Evolutionary conservation across 257 asterid genomes (phyloP), one percentile per base, ranked within the genome.

Genomic region (Plantago elongata): DNA sequence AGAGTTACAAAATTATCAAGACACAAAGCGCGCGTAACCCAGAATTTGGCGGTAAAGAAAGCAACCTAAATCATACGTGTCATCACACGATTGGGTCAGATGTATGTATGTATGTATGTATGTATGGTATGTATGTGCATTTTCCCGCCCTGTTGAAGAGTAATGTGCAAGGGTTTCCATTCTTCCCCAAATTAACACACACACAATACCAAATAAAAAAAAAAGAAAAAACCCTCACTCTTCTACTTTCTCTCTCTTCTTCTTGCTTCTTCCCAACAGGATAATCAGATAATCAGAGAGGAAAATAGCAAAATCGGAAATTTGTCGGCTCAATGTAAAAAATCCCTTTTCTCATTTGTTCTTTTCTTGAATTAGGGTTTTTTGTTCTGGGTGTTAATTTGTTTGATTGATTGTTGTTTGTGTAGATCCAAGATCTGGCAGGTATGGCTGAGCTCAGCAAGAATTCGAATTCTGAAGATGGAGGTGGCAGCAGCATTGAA

Each of bases 91-190:
- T 65, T 70, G 84, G 84, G 1, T 12, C 1, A 0, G 17, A 68
- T 70, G 72, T 56, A 66, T 67, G 69, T 18, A n/a, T 71, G 82
- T 81, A 76, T 75, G 73, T 76, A 76, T 73, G 81, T 16, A 62
- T 66, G 30, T 52, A 55, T 51, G 60, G 13, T 43, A 75, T 74
- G 65, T 27, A 74, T 67, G 75, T 44, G 49, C 54, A 27, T 76
- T 78, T 82, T 82, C 88, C 88, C 88, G 88, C 88, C 80, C 81
- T 22, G 62, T 13, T 40, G 8, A 51, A 3, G 51, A 17, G 18
- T 16, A 51, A 51, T 37, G 72, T 65, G 45, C 34, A 66, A 61
- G 68, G 77, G 62, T 64, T 76, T 64, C 69, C 71, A 13, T 66
- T 67, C 70, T 70, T 67, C 59, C 72, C 48, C 38, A 55, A 62